Base-by-base conservation (phyloP, 306 rosid genomes). In the Biancaea sappan region DNA sequence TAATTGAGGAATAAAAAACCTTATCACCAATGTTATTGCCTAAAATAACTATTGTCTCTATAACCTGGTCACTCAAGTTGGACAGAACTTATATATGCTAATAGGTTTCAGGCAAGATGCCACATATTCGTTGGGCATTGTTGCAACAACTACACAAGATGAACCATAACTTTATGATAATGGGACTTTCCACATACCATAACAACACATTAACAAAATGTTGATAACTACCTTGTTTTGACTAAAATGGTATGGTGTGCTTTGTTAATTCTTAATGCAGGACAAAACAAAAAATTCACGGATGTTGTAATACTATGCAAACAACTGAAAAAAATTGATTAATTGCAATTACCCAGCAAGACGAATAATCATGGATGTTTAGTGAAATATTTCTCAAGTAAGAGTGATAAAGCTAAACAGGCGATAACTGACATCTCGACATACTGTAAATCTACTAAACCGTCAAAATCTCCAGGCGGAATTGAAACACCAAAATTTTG, bases 361-460 rank as follows among this genome's bases (percentile, higher is more conserved):
- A 59, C 1, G 24, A 53, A 70, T 29, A 14, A 25, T 18, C 31
- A 73, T 26, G 51, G 28, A 67, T 19, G 71, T 58, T 44, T 46
- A 19, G 34, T 62, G 14, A 53, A 32, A 34, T 53, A 44, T 24
- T 66, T 13, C 46, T 67, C 74, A 61, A 66, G 69, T 37, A 43
- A 40, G 29, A 43, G 29, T 18, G 44, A 0, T n/a, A 9, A 62
- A 50, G 12, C 6, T n/a, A n/a, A 56, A 31, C 14, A 68, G 37
- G n/a, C 11, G 13, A 15, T 15, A 40, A 56, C 6, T 8, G 60
- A 11, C 67, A 62, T 66, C 82, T 77, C 18, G 37, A 61, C 59
- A 61, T 44, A 29, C 66, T 5, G 69, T 68, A 34, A 79, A 73
- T 66, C 77, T 48, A 65, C 78, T 68, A 68, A 82, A 72, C 70